Evolutionary conservation across 345 rosid species (phyloP).

Genomic region (Lagerstroemia speciosa): DNA sequence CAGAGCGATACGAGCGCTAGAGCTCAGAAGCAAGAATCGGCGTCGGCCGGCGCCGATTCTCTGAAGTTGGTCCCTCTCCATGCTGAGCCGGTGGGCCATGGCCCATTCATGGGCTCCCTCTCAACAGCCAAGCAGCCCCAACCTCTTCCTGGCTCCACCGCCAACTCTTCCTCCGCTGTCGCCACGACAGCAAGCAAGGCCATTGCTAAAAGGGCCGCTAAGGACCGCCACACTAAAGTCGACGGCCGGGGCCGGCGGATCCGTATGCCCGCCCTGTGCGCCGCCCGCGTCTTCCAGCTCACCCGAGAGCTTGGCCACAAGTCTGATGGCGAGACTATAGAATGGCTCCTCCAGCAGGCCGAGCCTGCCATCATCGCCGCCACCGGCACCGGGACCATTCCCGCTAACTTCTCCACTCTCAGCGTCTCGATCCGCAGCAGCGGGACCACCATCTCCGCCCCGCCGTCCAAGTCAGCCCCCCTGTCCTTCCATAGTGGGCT

Average conservation of each 20-base stretch:
- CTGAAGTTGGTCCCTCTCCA: conserved; percentile 22
- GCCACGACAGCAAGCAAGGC: conserved; percentile 9
- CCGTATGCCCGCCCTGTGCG: conserved; percentile 82
- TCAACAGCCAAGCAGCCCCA: conserved; percentile 2
- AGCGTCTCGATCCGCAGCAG: conserved; percentile 61
- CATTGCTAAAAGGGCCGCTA: conserved; percentile 48
- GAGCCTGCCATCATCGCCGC: conserved; percentile 69
- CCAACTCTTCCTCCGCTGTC: conserved; percentile 16
- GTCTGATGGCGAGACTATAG: conserved; percentile 79
- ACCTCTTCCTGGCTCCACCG: neutral
- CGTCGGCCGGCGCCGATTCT: conserved; percentile 9
- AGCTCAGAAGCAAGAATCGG: conserved; percentile 26
- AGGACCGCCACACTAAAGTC: conserved; percentile 78
- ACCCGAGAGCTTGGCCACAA: conserved; percentile 71
- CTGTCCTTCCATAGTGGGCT: conserved; percentile 48
- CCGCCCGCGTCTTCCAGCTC: conserved; percentile 74
- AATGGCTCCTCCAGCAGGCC: conserved; percentile 79
- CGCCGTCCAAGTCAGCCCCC: conserved; percentile 48
- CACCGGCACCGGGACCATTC: conserved; percentile 80
- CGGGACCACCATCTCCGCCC: conserved; percentile 48
- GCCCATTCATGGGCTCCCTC: conserved; percentile 43
- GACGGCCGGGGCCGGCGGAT: conserved; percentile 83
- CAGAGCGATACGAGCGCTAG: conserved; percentile 8
- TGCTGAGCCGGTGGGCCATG: conserved; percentile 5
- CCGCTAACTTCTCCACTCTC: conserved; percentile 74